A percentile compares a stretch with the other conserved stretches of the same genome.
phyloP scores from a whole-genome alignment of 2,329 filamentous ascomycete species.

The Calonectria henricotiae region DNA sequence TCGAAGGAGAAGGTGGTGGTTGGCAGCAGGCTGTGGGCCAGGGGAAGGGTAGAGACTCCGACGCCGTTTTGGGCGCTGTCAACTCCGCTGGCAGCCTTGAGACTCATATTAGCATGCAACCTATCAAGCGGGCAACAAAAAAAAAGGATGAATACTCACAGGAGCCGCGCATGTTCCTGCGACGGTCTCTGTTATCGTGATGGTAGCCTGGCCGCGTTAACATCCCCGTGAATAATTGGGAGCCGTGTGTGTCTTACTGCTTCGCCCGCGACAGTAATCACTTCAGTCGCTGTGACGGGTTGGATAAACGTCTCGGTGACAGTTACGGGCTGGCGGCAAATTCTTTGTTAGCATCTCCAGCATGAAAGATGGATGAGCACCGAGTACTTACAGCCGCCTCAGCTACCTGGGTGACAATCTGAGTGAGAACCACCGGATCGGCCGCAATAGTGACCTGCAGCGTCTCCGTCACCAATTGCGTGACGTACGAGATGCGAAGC shows the following conservation, averaged over 20 bases:
- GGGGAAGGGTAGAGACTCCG: conserved; percentile 55
- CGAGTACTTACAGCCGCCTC: conserved; percentile 40
- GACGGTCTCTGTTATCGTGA: conserved; percentile 47
- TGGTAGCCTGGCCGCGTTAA: conserved; percentile 39
- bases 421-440: conserved; percentile 37
- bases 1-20: conserved; percentile 52
- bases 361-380: not conserved
- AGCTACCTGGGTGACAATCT: conserved; percentile 43
- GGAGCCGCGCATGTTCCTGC: conserved; percentile 31
- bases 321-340: conserved; percentile 40
- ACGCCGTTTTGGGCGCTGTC: conserved; percentile 45
- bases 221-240: not conserved
- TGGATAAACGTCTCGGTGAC: conserved; percentile 38
- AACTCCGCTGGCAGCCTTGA: conserved; percentile 16
- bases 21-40: conserved; percentile 49
- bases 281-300: conserved; percentile 37
- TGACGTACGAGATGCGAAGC: conserved; percentile 49
- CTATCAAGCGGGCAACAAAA: not conserved
- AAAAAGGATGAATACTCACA: conserved; percentile 17
- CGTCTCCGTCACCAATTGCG: conserved; percentile 44
- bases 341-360: not conserved
- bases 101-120: not conserved
- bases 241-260: conserved; percentile 37
- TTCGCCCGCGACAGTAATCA: conserved; percentile 39
- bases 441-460: conserved; percentile 47